A percentile compares a stretch with the other conserved stretches of the same genome.
Conservation (phyloP, 1,284 basidiomycete species). For the Omphalotus olearius region DNA sequence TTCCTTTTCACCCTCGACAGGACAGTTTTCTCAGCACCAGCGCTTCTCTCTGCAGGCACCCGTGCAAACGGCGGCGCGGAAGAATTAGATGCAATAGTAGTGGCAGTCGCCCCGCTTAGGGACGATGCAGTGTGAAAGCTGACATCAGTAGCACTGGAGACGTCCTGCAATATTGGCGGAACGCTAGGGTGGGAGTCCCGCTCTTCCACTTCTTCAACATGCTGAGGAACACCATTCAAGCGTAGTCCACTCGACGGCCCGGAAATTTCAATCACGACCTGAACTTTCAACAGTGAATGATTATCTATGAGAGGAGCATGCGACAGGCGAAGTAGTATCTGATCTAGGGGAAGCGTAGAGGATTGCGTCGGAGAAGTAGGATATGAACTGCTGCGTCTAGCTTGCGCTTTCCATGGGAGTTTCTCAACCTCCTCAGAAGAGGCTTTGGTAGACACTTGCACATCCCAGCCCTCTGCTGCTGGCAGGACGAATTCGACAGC, state of each 20-base stretch:
- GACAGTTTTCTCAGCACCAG: constrained; percentile 73
- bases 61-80: constrained; percentile 31
- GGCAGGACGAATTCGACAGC: constrained; percentile 81
- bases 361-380: constrained; percentile 28
- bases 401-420: constrained; percentile 74
- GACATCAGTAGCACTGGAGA: constrained; percentile 62
- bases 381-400: constrained; percentile 44
- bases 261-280: constrained; percentile 77
- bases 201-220: constrained; percentile 61
- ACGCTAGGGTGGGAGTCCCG: constrained; percentile 58
- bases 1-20: constrained; percentile 83
- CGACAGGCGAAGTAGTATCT: constrained; percentile 63
- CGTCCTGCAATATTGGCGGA: constrained; percentile 63
- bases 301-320: constrained; percentile 72
- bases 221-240: constrained; percentile 79
- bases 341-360: constrained; percentile 41
- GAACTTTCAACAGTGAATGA: constrained; percentile 76
- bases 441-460: constrained; percentile 69
- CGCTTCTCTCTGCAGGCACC: constrained; percentile 48
- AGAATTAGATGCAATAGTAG: constrained; percentile 29
- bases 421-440: constrained; percentile 69
- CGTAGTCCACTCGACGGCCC: constrained; percentile 71
- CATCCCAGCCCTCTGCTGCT: constrained; percentile 85
- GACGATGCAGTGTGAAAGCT: constrained; percentile 61
- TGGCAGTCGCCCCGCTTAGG: constrained; percentile 25